Evolutionary conservation across 371 early-diverging fungal genomes (phyloP), one percentile per base, ranked within the genome.

Genomic region (Lichtheimia hyalospora): DNA sequence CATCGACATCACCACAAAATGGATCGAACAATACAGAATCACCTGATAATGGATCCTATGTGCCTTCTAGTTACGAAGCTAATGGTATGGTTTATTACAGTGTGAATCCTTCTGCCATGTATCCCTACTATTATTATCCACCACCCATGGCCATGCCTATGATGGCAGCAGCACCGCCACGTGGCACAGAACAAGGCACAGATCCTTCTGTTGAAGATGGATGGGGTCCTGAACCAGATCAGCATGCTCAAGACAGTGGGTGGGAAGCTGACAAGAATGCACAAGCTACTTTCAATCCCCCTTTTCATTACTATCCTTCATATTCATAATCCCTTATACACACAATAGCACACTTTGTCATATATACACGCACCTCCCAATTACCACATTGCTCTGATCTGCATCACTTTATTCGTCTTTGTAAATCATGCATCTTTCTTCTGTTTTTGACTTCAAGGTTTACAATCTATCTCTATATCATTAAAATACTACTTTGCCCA

Each of bases 1-100:
- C 25, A 25, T 25, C 40, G 34, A 20, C 25, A 43, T n/a, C 20
- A 52, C 44, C 28, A 24, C n/a, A n/a, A n/a, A 25, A 28, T 66
- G 60, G n/a, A 49, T 57, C 12, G 14, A 42, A 5, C 34, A 7
- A 5, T n/a, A 14, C 21, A 4, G 34, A 34, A 34, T 34, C 34
- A 8, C 34, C 34, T 1, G 34, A 34, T 8, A 34, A 10, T 34
- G 34, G 34, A 34, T 34, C 34, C 10, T 34, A 34, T 34, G 12
- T 16, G 52, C 60, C 69, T 24, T 54, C 67, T 28, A 68, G 66
- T 12, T 74, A 60, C 49, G 71, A 74, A 60, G 74, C 74, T 3
- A 74, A 74, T 49, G 74, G 74, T 12, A 74, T 74, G 74, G 71
- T 74, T 1, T 74, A 74, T 48, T 74, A 74, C 48, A 65, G 68